phyloP scores from a whole-genome alignment of 202 grass and related monocot species.

The Setaria viridis region DNA sequence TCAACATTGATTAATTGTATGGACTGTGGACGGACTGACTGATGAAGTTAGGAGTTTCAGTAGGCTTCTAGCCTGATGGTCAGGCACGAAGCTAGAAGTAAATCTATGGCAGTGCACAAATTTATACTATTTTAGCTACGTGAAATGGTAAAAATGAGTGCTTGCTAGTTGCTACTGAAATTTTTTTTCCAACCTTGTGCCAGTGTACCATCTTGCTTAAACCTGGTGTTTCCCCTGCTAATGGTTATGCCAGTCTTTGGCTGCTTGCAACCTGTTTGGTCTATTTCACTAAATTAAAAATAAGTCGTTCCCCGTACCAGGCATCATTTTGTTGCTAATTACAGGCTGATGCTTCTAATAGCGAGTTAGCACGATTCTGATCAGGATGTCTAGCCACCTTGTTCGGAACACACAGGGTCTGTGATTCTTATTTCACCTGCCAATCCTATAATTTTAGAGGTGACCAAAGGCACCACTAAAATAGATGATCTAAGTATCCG shows the following conservation, averaged over 20 bases:
- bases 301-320: not conserved
- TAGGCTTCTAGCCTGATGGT: not conserved
- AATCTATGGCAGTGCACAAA: too few relatives aligned
- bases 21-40: not conserved
- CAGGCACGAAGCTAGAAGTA: too few relatives aligned
- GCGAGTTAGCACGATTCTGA: not conserved
- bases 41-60: not conserved
- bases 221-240: too few relatives aligned
- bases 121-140: too few relatives aligned
- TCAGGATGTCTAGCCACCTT: slow-evolving; percentile 5
- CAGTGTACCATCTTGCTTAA: too few relatives aligned
- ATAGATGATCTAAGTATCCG: too few relatives aligned
- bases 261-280: not conserved
- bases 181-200: too few relatives aligned
- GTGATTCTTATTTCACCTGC: too few relatives aligned
- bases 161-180: too few relatives aligned
- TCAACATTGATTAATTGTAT: not conserved
- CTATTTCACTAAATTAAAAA: not conserved
- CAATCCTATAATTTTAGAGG: too few relatives aligned
- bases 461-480: too few relatives aligned
- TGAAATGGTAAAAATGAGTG: too few relatives aligned
- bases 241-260: not conserved
- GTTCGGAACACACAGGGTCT: not conserved
- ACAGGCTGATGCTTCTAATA: not conserved
- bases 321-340: slow-evolving; percentile 7